Base-by-base conservation (phyloP, 805 yeast species). In the Lipomyces spencermartinsiae region DNA sequence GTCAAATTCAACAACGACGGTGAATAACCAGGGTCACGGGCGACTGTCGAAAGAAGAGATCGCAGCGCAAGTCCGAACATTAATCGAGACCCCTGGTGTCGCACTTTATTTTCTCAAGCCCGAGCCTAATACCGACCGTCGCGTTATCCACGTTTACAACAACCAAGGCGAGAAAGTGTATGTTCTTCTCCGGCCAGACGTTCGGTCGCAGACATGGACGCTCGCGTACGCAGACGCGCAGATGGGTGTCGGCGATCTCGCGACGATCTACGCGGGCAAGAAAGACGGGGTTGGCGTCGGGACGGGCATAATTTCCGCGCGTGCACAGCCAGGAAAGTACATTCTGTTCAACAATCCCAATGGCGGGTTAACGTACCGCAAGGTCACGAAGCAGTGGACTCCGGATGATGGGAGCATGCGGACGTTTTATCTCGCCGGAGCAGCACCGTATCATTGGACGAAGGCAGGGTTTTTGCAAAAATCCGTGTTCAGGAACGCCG, bases 291-390 rank as follows among this genome's bases (percentile, higher is more conserved):
- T 49, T 29, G 72, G 71, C 19, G 67, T 35, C 8, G 72, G 72
- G 34, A 59, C 70, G 16, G 72, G 72, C 25, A 58, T 67, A 16
- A 69, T 69, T 10, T 37, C 72, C 4, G 62, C 71, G 37, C 64
- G 72, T 16, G 72, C 72, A 4, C 67, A 63, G 12, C 72, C 72
- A 16, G 72, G 72, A 39, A 69, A 69, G 56, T 69, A 69, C 37
- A 51, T 69, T 7, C 29, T 69, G 62, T 69, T 69, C 61, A 68
- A 63, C 53, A 69, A 69, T 43, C 66, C 72, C 25, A 58, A 63
- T 25, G 71, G 68, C 9, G 72, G 72, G 14, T 57, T 69, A 51
- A 69, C 71, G 39, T 69, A 68, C 37, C 72, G 72, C 58, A 69
- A 69, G 53, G 71, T 69, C n/a, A 49, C 71, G 37, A 58, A 64